Conservation (phyloP, 2,329 filamentous ascomycete genomes). For the Coccinonectria pachysandricola region DNA sequence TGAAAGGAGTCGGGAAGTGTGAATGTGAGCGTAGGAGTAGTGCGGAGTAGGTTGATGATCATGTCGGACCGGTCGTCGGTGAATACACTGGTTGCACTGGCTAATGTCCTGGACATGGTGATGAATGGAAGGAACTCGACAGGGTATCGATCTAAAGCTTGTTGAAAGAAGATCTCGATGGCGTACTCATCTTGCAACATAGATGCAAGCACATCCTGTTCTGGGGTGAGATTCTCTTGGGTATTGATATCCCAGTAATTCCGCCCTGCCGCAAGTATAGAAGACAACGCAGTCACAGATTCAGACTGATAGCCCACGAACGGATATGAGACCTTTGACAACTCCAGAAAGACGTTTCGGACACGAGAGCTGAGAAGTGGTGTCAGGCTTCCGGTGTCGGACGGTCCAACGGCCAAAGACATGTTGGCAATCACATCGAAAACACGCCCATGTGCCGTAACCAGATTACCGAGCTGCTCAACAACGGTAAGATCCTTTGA, state of each 20-base stretch:
- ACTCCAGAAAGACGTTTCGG: slow-evolving; percentile 55
- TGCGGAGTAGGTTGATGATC: slow-evolving; percentile 55
- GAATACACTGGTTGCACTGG: slow-evolving; percentile 21
- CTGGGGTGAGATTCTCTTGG: slow-evolving; percentile 20
- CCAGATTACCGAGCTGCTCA: slow-evolving; percentile 38
- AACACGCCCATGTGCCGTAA: slow-evolving; percentile 39
- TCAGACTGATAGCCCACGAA: slow-evolving; percentile 65
- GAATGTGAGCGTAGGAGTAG: slow-evolving; percentile 67
- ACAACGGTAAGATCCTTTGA: slow-evolving; percentile 42
- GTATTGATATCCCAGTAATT: slow-evolving; percentile 43
- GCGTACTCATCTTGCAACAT: slow-evolving; percentile 33
- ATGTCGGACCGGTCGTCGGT: slow-evolving; percentile 33
- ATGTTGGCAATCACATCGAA: slow-evolving; percentile 45
- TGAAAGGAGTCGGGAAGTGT: slow-evolving; percentile 61
- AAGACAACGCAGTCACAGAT: slow-evolving; percentile 54
- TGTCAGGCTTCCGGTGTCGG: slow-evolving; percentile 37
- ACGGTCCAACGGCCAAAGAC: slow-evolving; percentile 35
- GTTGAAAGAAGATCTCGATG: slow-evolving; percentile 50
- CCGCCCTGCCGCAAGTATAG: slow-evolving; percentile 47
- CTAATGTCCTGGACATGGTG: slow-evolving; percentile 57
- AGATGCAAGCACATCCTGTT: slow-evolving; percentile 24
- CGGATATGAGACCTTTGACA: slow-evolving; percentile 57
- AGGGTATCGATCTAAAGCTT: slow-evolving; percentile 69
- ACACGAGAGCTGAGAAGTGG: slow-evolving; percentile 50
- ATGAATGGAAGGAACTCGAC: slow-evolving; percentile 77